Base-by-base conservation (phyloP, 805 yeast genomes). In the Pichia rugopelliculosa region DNA sequence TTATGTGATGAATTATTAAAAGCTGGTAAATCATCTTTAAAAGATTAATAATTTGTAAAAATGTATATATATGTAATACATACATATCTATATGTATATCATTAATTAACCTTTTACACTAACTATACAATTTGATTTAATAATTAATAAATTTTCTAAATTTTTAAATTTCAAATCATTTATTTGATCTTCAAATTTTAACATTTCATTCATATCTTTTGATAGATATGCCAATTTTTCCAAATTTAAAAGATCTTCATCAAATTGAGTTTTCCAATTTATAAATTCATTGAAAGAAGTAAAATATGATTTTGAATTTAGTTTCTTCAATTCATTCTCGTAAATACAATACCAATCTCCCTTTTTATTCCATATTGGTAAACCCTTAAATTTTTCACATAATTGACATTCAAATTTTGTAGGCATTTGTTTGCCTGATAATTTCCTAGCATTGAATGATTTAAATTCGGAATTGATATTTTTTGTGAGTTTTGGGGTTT, bases 1-100 rank as follows among this genome's bases (percentile, higher is more conserved):
- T 74, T 93, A 53, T 93, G 99, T 73, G 99, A 93, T 70, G 99
- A 93, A 70, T 75, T 93, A 55, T 76, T 93, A 61, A 89, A 91
- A 71, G 99, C 99, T 2, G 99, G 99, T 42, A 80, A 95, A 58
- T 87, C 96, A 13, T 86, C 96, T 11, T 74, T 89, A 70, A 88
- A 90, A 68, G 80, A 81, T 17, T 42, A 39, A 26, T 10, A 15
- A 26, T 10, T 36, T 22, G n/a, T n/a, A n/a, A n/a, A n/a, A n/a
- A n/a, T n/a, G n/a, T n/a, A n/a, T 39, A 11, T 41, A 27, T 18
- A 3, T 39, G 7, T 26, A 24, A 4, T 26, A 18, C 6, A 27
- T 27, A 22, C n/a, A 18, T 25, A 24, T 44, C 15, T 20, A 37
- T 36, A 17, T 10, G 18, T 24, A 21, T 15, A 36, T 36, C 6